These are phyloP conservation scores for Colletotrichum sp. DNA, from an alignment of 2,329 filamentous ascomycete genomes.

Conservation along the genomic window DNA sequence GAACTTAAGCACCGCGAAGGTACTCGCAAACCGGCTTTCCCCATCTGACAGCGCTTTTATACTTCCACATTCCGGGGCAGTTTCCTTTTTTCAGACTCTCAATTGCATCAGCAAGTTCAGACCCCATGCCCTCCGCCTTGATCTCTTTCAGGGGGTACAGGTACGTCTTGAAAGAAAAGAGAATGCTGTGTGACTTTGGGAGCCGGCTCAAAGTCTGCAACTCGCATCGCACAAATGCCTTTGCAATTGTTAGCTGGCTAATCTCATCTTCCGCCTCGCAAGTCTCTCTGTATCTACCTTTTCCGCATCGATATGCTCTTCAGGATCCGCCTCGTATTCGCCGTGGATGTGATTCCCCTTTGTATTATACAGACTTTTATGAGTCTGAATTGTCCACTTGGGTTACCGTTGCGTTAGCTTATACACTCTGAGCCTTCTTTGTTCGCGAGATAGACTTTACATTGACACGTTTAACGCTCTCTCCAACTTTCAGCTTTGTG, in stretches of 20 bases:
- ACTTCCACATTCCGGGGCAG: constrained; percentile 57
- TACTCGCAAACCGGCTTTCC: constrained; percentile 51
- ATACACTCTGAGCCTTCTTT: not conserved
- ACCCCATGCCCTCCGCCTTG: constrained; percentile 53
- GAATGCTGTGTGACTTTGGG: constrained; percentile 47
- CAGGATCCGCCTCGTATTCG: constrained; percentile 34
- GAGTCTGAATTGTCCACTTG: constrained; percentile 55
- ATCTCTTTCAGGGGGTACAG: constrained; percentile 53
- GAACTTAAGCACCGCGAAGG: constrained; percentile 34
- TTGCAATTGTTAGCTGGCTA: constrained; percentile 20
- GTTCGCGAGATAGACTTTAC: constrained; percentile 31
- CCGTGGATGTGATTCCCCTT: constrained; percentile 40
- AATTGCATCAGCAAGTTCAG: constrained; percentile 53
- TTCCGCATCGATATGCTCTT: constrained; percentile 42
- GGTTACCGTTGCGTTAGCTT: not conserved
- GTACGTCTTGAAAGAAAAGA: constrained; percentile 64
- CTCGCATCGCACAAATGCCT: constrained; percentile 49
- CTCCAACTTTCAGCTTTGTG: constrained; percentile 49
- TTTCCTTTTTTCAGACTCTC: constrained; percentile 56
- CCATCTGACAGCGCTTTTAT: constrained; percentile 56
- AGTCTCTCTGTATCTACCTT: constrained; percentile 28
- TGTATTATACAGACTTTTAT: constrained; percentile 45
- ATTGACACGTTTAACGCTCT: constrained; percentile 54
- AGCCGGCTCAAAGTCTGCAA: constrained; percentile 57
- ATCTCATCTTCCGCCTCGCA: not conserved